Evolutionary conservation across 169 alveolate genomes (phyloP), one percentile per base, ranked within the genome.

Genomic region (Plasmodium vivax): DNA sequence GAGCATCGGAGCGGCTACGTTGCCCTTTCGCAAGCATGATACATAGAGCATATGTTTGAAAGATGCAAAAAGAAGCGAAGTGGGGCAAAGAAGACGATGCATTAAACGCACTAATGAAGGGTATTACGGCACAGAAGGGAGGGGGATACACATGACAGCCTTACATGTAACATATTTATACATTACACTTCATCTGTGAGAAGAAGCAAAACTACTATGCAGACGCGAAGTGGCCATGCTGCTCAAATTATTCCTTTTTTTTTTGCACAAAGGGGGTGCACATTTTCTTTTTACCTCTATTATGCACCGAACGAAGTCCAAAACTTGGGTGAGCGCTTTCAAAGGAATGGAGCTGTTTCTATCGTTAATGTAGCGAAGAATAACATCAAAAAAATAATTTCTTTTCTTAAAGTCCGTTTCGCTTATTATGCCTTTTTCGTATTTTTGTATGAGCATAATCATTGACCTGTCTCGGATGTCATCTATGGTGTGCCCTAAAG

Each of bases 391-490:
- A 80, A 88, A 88, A 62, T 43, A 80, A 54, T 41, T 58, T 80
- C 94, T 80, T 80, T 88, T 88, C 83, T 88, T 88, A 34, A 88
- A 79, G 51, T 88, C 87, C 9, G 82, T 81, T 80, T 88, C 94
- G 19, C 82, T 62, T 27, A 88, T 88, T 88, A 88, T 41, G 27
- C 36, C 62, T 81, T 88, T 88, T 77, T 88, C 91, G 68, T 88
- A 88, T 88, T 88, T 88, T 80, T 80, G 94, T 30, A 88, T 88
- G 16, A 88, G 74, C 90, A 88, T 88, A 19, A 79, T 88, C 36
- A 88, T 41, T 30, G 94, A 88, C 38, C 94, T 54, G 23, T 88
- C 94, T 88, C 94, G 82, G 47, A 88, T 88, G 10, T 88, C 94
- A 80, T 80, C 83, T 56, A 88, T 80, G 9, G 19, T 56, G 51